Evolutionary conservation across 352 stramenopile genomes (phyloP).

Genomic region (Pythium aquatile): DNA sequence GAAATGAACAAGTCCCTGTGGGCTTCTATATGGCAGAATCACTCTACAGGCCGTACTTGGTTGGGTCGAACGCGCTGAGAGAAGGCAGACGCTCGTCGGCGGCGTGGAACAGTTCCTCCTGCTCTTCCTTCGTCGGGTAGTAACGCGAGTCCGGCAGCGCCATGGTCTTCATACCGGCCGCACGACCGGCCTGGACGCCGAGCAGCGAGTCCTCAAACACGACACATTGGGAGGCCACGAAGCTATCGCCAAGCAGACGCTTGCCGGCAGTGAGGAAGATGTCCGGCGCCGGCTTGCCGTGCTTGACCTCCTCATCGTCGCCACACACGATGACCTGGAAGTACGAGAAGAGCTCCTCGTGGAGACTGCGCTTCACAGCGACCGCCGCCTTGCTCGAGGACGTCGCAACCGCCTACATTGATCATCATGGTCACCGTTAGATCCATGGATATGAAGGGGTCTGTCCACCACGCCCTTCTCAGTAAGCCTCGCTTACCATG

Average conservation of each 20-base stretch:
- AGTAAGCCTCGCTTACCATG: slow-evolving; percentile 25
- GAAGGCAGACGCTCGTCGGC: slow-evolving; percentile 66
- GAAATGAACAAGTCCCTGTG: neutral
- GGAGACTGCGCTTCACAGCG: slow-evolving; percentile 56
- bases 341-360: slow-evolving; percentile 73
- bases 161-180: slow-evolving; percentile 67
- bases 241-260: slow-evolving; percentile 44
- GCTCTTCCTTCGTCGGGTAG: slow-evolving; percentile 46
- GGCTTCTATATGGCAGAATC: neutral
- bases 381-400: slow-evolving; percentile 69
- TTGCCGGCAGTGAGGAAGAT: slow-evolving; percentile 74
- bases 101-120: slow-evolving; percentile 44
- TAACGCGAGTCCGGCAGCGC: slow-evolving; percentile 71
- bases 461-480: neutral
- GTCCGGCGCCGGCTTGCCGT: slow-evolving; percentile 74
- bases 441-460: neutral
- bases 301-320: slow-evolving; percentile 65
- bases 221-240: slow-evolving; percentile 48
- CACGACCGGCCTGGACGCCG: slow-evolving; percentile 60
- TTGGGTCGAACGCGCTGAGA: slow-evolving; percentile 51
- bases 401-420: slow-evolving; percentile 50
- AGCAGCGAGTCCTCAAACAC: slow-evolving; percentile 81
- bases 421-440: neutral
- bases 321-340: slow-evolving; percentile 75
- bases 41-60: slow-evolving; percentile 26